Conservation (phyloP, 805 yeast species). For the Ogataea methylovora region DNA sequence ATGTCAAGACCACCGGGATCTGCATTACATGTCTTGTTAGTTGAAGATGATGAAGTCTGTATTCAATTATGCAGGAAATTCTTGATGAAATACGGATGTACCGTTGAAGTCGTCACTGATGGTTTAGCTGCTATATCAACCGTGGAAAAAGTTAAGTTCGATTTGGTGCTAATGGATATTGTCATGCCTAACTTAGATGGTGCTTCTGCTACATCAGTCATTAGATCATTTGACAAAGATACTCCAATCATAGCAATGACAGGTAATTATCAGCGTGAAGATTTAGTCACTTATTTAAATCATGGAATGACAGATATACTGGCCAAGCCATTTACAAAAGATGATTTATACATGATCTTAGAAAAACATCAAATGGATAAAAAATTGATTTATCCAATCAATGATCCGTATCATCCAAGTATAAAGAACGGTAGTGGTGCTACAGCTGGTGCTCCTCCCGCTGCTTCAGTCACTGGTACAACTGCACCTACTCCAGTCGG, state of each 20-base stretch:
- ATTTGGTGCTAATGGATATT: conserved; percentile 77
- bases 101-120: conserved; percentile 87
- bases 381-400: conserved; percentile 16
- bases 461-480: not conserved
- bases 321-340: conserved; percentile 90
- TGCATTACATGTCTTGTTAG: conserved; percentile 60
- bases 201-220: conserved; percentile 84
- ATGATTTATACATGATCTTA: conserved; percentile 70
- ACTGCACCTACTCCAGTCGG: not conserved
- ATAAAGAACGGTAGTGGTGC: not conserved
- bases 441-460: not conserved
- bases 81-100: conserved; percentile 80
- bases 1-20: conserved; percentile 25
- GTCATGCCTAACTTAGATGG: conserved; percentile 88
- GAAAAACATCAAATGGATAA: conserved; percentile 59
- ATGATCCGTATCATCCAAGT: conserved; percentile 13
- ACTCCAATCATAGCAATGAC: conserved; percentile 96
- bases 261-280: conserved; percentile 78
- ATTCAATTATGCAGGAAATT: conserved; percentile 79
- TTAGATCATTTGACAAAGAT: conserved; percentile 72
- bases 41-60: conserved; percentile 78
- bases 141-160: conserved; percentile 64
- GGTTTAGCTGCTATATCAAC: conserved; percentile 83
- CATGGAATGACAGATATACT: conserved; percentile 91
- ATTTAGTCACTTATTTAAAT: conserved; percentile 68